Percentiles rank a stretch among this genome's conserved stretches.
Evolutionary conservation across 352 stramenopile species (phyloP).

Genomic region (Globisporangium iwayamae): DNA sequence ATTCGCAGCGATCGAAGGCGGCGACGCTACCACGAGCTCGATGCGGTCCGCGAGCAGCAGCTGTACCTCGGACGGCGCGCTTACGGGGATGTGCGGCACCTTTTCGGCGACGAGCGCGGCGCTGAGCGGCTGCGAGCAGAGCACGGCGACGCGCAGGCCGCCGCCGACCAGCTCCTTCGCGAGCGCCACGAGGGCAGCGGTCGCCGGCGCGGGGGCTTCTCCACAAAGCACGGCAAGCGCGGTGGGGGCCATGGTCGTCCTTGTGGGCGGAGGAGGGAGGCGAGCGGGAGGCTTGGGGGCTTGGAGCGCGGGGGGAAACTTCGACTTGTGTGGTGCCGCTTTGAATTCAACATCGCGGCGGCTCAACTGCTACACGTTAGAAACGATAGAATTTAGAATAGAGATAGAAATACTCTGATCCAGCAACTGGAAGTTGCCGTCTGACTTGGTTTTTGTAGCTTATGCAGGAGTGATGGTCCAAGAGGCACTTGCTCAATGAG

Average conservation of each 20-base stretch:
- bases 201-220: slow-evolving; percentile 33
- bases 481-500: neutral
- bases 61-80: slow-evolving; percentile 57
- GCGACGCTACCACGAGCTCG: slow-evolving; percentile 59
- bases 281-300: neutral
- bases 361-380: slow-evolving; percentile 22
- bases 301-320: slow-evolving; percentile 4
- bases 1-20: slow-evolving; percentile 29
- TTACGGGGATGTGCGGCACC: slow-evolving; percentile 67
- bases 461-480: slow-evolving; percentile 1
- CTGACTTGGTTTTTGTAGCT: neutral
- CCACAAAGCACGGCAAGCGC: slow-evolving; percentile 73
- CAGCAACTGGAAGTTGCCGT: neutral
- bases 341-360: neutral
- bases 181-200: slow-evolving; percentile 36
- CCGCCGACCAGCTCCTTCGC: slow-evolving; percentile 47
- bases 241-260: slow-evolving; percentile 28
- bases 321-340: slow-evolving; percentile 16
- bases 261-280: neutral
- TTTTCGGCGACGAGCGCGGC: slow-evolving; percentile 66
- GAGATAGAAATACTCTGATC: slow-evolving; percentile 9
- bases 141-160: slow-evolving; percentile 59
- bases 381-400: slow-evolving; percentile 17
- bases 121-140: slow-evolving; percentile 49
- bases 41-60: slow-evolving; percentile 69